phyloP scores from a whole-genome alignment of 805 yeast species.

The Saccharomycopsis microspora region DNA sequence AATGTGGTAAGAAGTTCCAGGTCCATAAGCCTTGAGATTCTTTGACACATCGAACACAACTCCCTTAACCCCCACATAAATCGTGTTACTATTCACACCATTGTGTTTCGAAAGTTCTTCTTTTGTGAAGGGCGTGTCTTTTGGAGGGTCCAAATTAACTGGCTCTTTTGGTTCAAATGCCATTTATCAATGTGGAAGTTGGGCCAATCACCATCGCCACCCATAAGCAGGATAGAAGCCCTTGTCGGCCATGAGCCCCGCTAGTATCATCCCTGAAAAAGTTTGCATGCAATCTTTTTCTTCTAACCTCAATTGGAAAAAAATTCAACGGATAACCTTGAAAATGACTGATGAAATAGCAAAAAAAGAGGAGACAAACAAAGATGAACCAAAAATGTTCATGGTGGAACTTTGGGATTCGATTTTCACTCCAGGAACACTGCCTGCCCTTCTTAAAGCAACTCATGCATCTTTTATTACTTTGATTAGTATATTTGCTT shows the following conservation, averaged over 20 bases:
- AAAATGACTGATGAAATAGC: too few relatives aligned
- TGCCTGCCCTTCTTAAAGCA: slow-evolving; percentile 81
- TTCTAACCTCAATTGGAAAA: too few relatives aligned
- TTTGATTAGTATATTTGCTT: slow-evolving; percentile 42
- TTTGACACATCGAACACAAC: slow-evolving; percentile 66
- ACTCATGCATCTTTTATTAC: slow-evolving; percentile 76
- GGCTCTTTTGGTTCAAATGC: slow-evolving; percentile 43
- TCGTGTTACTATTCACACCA: slow-evolving; percentile 31
- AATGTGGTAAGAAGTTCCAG: slow-evolving; percentile 60
- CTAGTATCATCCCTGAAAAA: not conserved
- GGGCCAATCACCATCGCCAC: not conserved
- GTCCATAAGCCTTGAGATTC: slow-evolving; percentile 61
- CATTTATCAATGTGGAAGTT: not conserved
- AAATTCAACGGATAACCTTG: too few relatives aligned
- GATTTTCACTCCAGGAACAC: slow-evolving; percentile 84
- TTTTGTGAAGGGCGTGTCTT: slow-evolving; percentile 30
- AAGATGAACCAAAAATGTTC: slow-evolving; percentile 23
- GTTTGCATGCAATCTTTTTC: not conserved
- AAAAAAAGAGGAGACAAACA: too few relatives aligned
- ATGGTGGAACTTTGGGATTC: slow-evolving; percentile 77
- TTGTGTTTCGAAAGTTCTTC: slow-evolving; percentile 34
- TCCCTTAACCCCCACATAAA: slow-evolving; percentile 71
- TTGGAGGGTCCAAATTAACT: slow-evolving; percentile 41
- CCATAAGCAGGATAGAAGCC: not conserved
- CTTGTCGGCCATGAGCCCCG: not conserved